Base-by-base conservation (phyloP, 352 stramenopile genomes). In the Phytopythium vexans region DNA sequence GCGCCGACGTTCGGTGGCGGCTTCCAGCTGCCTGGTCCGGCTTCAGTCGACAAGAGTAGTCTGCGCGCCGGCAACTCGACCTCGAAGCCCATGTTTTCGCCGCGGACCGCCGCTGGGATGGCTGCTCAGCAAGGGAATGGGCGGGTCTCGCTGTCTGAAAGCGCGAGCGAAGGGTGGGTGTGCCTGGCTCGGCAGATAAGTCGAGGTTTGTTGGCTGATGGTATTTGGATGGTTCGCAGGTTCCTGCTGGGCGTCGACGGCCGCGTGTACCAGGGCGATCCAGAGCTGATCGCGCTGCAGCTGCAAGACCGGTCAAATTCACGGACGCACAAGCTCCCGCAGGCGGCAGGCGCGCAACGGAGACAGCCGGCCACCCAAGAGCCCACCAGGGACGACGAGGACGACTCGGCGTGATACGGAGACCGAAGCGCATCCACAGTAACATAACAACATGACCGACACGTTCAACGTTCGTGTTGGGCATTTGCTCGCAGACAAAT, bases 161-260 rank as follows among this genome's bases (percentile, higher is more conserved):
- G 66, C 39, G 60, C 70, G 14, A 92, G 77, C n/a, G 78, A 92
- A 82, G 81, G 74, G 78, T 86, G 49, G 50, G 68, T 57, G 11
- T 12, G 5, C 7, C 47, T 43, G 5, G 10, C 11, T 15, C 34
- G 39, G 14, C 12, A 15, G 36, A 27, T 64, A 21, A 48, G 40
- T 44, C 27, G 42, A 40, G 52, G 49, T 40, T 36, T 41, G 34
- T 44, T 31, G 49, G 16, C 4, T 60, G 58, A 52, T 66, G 39
- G 11, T 66, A 27, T 27, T 27, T 27, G 21, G 21, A 27, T 27
- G 21, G 21, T 27, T 27, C 21, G 35, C 16, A 91, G 82, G 15
- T 94, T 91, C 36, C 46, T 94, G 31, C 62, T 94, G 10, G 84
- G 84, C 12, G 69, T 91, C n/a, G 82, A 92, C 60, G 84, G 82